Conservation (phyloP, 768 basidiomycete species). For the Phanerochaete carnosa region DNA sequence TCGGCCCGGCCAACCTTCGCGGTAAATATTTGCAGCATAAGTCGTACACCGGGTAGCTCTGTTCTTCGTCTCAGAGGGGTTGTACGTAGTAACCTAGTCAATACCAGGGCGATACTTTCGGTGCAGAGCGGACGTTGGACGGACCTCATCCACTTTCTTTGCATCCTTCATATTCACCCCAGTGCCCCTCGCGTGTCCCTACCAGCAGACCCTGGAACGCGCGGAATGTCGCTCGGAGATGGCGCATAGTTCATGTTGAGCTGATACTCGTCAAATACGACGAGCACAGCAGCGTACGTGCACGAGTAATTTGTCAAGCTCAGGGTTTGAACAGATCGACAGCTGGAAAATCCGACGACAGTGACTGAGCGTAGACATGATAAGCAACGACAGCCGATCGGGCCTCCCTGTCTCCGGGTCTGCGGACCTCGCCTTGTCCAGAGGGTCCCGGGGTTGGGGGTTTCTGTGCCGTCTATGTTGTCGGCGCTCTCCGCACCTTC, state of each 20-base stretch:
- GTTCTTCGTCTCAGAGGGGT: background rate
- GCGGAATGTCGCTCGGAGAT: background rate
- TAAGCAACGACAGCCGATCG: too few relatives aligned
- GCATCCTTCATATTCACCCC: constrained; percentile 4
- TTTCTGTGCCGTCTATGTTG: too few relatives aligned
- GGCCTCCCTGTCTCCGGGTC: too few relatives aligned
- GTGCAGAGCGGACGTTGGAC: background rate
- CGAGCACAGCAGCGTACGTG: background rate
- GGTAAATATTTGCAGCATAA: background rate
- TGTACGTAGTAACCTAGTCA: background rate
- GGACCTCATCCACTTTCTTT: background rate
- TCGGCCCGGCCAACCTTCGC: background rate
- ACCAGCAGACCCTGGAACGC: background rate
- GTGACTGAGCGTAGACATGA: too few relatives aligned
- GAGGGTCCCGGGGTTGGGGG: too few relatives aligned
- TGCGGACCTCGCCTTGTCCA: too few relatives aligned
- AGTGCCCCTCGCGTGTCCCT: background rate
- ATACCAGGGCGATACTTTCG: background rate
- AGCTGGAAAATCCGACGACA: too few relatives aligned
- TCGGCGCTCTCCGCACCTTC: too few relatives aligned
- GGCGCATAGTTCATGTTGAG: background rate
- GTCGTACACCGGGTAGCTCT: constrained; percentile 2
- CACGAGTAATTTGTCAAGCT: constrained; percentile 5
- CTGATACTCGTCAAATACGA: constrained; percentile 2
- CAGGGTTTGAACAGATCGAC: too few relatives aligned